Conservation (phyloP, 169 alveolate species). For the Fabrea salina region DNA sequence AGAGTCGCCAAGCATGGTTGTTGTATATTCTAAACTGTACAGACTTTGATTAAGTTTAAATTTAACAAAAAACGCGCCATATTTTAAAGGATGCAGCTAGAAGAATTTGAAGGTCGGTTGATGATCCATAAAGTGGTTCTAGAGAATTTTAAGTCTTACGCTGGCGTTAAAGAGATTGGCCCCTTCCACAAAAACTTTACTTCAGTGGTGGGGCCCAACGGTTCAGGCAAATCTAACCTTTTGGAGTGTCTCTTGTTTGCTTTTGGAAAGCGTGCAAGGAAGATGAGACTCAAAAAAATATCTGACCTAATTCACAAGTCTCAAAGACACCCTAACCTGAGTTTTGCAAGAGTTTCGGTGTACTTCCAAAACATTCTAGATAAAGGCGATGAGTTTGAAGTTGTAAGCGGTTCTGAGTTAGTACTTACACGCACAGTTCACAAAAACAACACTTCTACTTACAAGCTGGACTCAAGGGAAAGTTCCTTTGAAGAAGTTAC, state of each 20-base stretch:
- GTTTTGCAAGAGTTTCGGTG: neutral
- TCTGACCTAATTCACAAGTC: conserved; percentile 29
- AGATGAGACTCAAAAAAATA: conserved; percentile 81
- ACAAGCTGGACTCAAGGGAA: neutral
- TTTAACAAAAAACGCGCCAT: too few species aligned
- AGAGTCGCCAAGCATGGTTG: too few species aligned
- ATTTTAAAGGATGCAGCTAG: conserved; percentile 7
- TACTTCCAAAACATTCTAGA: neutral
- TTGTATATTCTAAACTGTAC: too few species aligned
- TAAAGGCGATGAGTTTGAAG: conserved; percentile 42
- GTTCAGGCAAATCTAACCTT: conserved; percentile 99
- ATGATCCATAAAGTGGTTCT: conserved; percentile 21
- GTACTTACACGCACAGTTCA: neutral
- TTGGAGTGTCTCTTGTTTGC: conserved; percentile 98
- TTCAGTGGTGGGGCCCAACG: conserved; percentile 98
- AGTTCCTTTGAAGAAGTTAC: conserved; percentile 18
- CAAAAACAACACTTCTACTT: neutral
- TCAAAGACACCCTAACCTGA: neutral
- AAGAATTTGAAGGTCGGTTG: neutral
- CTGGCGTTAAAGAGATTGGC: conserved; percentile 91
- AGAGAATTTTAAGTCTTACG: conserved; percentile 93
- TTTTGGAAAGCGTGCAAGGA: conserved; percentile 96
- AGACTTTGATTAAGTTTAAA: too few species aligned
- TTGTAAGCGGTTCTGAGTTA: conserved; percentile 37
- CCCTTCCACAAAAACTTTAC: conserved; percentile 93